Evolutionary conservation across 495 filamentous ascomycete genomes (phyloP).

Genomic region (Tuber umbilicatum): DNA sequence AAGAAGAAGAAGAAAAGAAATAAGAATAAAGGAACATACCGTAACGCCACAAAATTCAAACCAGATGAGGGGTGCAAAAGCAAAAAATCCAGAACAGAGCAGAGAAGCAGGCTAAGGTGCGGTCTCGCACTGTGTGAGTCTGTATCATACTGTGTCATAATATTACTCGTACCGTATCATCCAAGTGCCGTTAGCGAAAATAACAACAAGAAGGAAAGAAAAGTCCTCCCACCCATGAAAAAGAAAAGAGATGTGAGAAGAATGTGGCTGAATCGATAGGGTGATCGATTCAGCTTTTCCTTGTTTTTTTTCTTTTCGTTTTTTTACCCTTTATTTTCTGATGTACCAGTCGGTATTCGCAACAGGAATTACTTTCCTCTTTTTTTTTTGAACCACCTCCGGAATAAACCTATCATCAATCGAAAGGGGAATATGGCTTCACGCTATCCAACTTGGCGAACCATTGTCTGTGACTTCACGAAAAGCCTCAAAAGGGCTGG

Average conservation of each 20-base stretch:
- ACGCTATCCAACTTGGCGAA: neutral
- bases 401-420: neutral
- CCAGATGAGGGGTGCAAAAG: too few relatives aligned
- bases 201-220: neutral
- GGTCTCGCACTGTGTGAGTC: neutral
- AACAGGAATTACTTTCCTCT: neutral
- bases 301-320: neutral
- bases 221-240: neutral
- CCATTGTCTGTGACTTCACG: neutral
- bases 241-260: neutral
- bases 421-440: too few relatives aligned
- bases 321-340: neutral
- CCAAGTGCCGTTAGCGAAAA: neutral
- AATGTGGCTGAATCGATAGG: neutral
- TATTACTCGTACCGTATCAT: too few relatives aligned
- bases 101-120: neutral
- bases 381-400: too few relatives aligned
- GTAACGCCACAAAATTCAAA: too few relatives aligned
- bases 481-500: too few relatives aligned
- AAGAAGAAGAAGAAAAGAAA: neutral
- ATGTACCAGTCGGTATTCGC: neutral
- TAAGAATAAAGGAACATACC: neutral
- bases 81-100: too few relatives aligned
- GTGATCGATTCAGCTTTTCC: neutral
- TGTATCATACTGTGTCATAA: neutral